Evolutionary conservation across 257 asterid genomes (phyloP).

Genomic region (Solanum okadae): DNA sequence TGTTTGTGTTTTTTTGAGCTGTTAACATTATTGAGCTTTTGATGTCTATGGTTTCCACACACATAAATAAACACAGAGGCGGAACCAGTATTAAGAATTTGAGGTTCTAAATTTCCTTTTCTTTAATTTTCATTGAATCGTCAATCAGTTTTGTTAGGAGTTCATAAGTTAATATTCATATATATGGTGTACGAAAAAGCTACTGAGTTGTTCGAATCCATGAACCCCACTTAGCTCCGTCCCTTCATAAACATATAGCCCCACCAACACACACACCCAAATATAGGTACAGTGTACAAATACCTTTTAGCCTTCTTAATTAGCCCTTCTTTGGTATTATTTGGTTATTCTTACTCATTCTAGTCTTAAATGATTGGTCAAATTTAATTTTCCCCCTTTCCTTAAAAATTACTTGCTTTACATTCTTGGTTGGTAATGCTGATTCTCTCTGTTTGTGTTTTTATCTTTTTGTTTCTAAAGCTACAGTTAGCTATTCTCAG

Average conservation of each 20-base stretch:
- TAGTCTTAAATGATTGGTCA: neutral
- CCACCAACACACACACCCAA: neutral
- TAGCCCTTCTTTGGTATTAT: neutral
- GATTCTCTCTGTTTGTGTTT: neutral
- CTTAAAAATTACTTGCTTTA: conserved; percentile 1
- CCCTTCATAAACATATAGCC: neutral
- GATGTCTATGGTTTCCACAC: neutral
- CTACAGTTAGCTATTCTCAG: conserved; percentile 7
- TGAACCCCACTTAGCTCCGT: too few species aligned
- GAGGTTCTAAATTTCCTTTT: too few species aligned
- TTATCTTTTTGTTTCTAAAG: neutral
- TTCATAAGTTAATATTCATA: too few species aligned
- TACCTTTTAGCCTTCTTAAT: conserved; percentile 7
- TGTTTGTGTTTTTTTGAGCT: neutral
- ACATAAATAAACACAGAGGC: neutral
- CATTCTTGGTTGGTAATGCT: conserved; percentile 11
- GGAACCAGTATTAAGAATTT: too few species aligned
- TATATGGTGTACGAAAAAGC: too few species aligned
- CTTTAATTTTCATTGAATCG: too few species aligned
- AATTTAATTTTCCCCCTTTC: neutral
- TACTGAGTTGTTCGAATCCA: too few species aligned
- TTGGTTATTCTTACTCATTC: neutral
- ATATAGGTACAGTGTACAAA: neutral
- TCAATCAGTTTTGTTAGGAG: accelerated
- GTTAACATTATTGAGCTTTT: neutral